phyloP scores from a whole-genome alignment of 1,284 basidiomycete genomes.

The Puccinia horiana region DNA sequence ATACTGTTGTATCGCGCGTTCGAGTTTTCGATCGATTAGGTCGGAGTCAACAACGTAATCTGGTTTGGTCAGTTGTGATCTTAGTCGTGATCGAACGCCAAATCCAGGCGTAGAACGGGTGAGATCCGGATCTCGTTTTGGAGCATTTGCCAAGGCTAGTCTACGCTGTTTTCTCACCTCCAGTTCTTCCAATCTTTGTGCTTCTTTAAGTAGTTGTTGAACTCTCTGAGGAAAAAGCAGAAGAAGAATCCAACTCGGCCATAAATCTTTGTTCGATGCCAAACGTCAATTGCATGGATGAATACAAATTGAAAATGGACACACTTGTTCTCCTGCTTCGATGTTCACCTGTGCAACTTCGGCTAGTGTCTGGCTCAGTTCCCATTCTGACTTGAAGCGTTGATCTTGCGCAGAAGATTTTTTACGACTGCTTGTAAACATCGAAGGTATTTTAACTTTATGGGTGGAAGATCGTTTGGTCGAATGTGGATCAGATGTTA shows the following conservation, averaged over 20 bases:
- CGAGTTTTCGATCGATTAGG: constrained; percentile 35
- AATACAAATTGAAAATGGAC: not conserved
- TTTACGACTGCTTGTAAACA: constrained; percentile 29
- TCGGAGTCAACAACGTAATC: constrained; percentile 47
- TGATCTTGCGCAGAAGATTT: constrained; percentile 10
- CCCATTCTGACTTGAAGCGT: constrained; percentile 25
- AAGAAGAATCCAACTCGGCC: not conserved
- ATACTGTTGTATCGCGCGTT: constrained; percentile 16
- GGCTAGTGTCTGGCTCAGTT: constrained; percentile 28
- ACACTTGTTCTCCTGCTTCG: constrained; percentile 39
- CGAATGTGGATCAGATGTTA: not conserved
- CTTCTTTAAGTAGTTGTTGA: constrained; percentile 18
- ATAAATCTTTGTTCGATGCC: not conserved
- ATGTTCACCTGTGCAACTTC: constrained; percentile 40
- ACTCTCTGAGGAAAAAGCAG: constrained; percentile 8
- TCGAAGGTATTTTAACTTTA: constrained; percentile 35
- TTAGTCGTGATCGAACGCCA: constrained; percentile 38
- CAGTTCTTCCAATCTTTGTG: constrained; percentile 19
- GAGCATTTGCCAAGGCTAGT: constrained; percentile 26
- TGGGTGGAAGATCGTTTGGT: not conserved
- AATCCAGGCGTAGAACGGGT: constrained; percentile 29
- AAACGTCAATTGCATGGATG: not conserved
- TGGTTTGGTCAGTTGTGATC: constrained; percentile 29
- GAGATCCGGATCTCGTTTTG: constrained; percentile 8
- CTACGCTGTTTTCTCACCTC: constrained; percentile 33